A percentile compares a stretch with the other conserved stretches of the same genome.
These are phyloP conservation scores for Nematocida minor DNA, from an alignment of 371 early-diverging fungal species.

Conservation along the genomic window DNA sequence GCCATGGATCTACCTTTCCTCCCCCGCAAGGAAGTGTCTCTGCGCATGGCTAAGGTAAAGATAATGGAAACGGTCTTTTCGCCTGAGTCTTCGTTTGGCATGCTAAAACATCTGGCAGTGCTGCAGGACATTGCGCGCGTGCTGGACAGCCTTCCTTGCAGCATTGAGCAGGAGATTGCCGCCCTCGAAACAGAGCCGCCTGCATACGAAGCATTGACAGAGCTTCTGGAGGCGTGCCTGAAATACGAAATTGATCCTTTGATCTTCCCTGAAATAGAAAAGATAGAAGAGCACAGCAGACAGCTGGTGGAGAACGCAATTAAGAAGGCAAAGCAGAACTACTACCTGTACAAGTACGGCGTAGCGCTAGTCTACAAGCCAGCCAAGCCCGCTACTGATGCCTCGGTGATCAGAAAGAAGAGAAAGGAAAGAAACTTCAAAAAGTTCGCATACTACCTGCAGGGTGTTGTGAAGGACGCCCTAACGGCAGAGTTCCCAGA, in stretches of 20 bases:
- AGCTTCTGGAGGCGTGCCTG: conserved; percentile 6
- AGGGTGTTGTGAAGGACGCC: conserved; percentile 18
- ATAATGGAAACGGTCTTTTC: conserved; percentile 3
- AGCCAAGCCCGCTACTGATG: neutral
- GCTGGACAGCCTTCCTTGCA: conserved; percentile 15
- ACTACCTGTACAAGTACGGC: conserved; percentile 49
- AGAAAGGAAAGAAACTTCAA: conserved; percentile 37
- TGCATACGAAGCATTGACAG: neutral
- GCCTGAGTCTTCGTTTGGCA: neutral
- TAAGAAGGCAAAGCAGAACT: neutral
- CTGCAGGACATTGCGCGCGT: neutral
- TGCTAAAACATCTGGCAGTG: neutral
- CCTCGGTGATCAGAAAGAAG: neutral
- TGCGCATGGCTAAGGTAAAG: conserved; percentile 24
- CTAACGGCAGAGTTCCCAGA: conserved; percentile 4
- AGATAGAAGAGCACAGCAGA: conserved; percentile 4
- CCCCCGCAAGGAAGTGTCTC: conserved; percentile 11
- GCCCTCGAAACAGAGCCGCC: conserved; percentile 18
- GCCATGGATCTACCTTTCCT: conserved; percentile 42
- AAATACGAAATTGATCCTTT: conserved; percentile 32
- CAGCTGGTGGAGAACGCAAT: neutral
- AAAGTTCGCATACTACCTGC: conserved; percentile 34
- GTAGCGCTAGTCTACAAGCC: neutral
- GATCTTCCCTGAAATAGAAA: conserved; percentile 42
- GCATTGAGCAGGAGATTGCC: conserved; percentile 12